A percentile compares a stretch with the other conserved stretches of the same genome.
These are phyloP conservation scores for Ceratobasidium sp. DNA, from an alignment of 1,284 basidiomycete genomes.

Conservation along the genomic window DNA sequence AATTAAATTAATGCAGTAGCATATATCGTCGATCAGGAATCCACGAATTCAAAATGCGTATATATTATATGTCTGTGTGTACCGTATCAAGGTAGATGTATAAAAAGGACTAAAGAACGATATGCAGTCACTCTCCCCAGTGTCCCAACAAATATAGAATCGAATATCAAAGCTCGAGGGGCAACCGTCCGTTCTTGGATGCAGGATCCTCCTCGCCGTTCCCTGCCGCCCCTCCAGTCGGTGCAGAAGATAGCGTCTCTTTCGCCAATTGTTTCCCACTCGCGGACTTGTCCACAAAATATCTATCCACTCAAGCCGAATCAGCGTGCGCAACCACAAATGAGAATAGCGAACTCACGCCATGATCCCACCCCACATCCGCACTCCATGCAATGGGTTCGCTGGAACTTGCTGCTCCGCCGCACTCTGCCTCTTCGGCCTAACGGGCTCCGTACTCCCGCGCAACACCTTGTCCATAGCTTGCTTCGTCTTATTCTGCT, in stretches of 20 bases:
- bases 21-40: too few species aligned
- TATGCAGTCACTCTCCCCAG: not conserved
- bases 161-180: constrained; percentile 39
- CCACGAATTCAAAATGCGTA: not conserved
- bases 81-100: constrained; percentile 16
- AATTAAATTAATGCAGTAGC: too few species aligned
- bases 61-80: constrained; percentile 31
- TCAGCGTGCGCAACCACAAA: not conserved
- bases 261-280: constrained; percentile 32
- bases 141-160: constrained; percentile 18
- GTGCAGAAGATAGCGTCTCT: constrained; percentile 9
- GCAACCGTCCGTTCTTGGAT: constrained; percentile 8
- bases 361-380: constrained; percentile 42
- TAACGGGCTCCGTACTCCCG: constrained; percentile 30
- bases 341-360: constrained; percentile 17
- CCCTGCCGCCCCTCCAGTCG: not conserved
- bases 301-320: not conserved
- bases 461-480: constrained; percentile 18
- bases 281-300: constrained; percentile 41
- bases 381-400: constrained; percentile 39
- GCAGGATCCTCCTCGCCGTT: constrained; percentile 34
- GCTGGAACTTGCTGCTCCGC: constrained; percentile 41
- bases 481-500: constrained; percentile 25
- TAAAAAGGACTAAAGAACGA: not conserved
- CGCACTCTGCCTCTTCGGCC: constrained; percentile 26